These are phyloP conservation scores for Ilyonectria mors-panacis DNA, from an alignment of 2,329 filamentous ascomycete species.

Conservation along the genomic window DNA sequence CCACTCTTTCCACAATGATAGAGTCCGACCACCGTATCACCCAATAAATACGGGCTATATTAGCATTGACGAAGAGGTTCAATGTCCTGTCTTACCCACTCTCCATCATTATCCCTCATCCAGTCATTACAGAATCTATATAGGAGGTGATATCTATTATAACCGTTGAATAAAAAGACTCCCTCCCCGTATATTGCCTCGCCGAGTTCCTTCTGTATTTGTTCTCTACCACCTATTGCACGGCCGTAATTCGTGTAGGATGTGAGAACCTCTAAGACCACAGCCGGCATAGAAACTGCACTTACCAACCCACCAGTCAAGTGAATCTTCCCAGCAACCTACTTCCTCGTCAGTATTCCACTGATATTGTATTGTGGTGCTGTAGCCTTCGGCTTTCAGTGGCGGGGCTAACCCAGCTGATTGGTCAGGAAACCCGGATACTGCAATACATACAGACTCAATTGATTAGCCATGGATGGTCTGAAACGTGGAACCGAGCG, in stretches of 20 bases:
- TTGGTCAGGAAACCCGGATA: too few species aligned
- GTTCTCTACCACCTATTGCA: not conserved
- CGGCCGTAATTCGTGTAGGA: not conserved
- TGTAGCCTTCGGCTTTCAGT: too few species aligned
- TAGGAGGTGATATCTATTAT: not conserved
- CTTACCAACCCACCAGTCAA: slow-evolving; percentile 13
- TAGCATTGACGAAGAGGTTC: not conserved
- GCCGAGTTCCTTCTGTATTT: slow-evolving; percentile 1
- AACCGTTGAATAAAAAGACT: not conserved
- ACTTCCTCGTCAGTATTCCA: too few species aligned
- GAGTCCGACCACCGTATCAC: not conserved
- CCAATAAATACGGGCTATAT: not conserved
- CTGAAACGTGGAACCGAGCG: too few species aligned
- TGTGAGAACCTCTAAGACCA: not conserved
- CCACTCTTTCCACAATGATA: not conserved
- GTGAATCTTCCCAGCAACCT: not conserved
- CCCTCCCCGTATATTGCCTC: not conserved
- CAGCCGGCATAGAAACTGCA: slow-evolving; percentile 5
- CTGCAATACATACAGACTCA: too few species aligned
- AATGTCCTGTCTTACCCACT: not conserved
- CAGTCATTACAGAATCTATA: not conserved
- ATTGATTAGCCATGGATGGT: too few species aligned
- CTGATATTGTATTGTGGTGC: too few species aligned
- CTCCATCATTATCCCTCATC: not conserved
- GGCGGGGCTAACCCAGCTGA: too few species aligned